Evolutionary conservation across 306 rosid genomes (phyloP), one percentile per base, ranked within the genome.

Genomic region (Oxytropis ochrocephala): DNA sequence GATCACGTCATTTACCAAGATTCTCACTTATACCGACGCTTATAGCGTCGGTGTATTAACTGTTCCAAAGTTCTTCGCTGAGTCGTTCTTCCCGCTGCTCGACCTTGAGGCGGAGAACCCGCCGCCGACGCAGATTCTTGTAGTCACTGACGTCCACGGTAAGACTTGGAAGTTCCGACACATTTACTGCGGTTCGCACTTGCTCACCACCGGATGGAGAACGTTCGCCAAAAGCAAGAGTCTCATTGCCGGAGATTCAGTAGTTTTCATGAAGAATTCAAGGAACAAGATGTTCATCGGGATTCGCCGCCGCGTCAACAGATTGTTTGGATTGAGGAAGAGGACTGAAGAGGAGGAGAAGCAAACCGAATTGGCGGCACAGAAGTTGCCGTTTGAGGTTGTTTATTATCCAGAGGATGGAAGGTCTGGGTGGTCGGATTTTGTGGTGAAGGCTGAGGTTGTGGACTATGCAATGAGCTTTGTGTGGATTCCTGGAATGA

Each of bases 161-260:
- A 29, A 1, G 21, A 65, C 10, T 9, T 91, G 92, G 95, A 79
- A 56, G 5, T 88, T 86, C 52, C 81, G 89, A 0, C 92, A 91
- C n/a, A n/a, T n/a, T n/a, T n/a, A n/a, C n/a, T n/a, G n/a, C n/a
- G n/a, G n/a, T n/a, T n/a, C n/a, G n/a, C 95, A 91, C 81, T 18
- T 88, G 83, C 85, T 91, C 0, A 91, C 97, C 9, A 83, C 92
- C 6, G 97, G 97, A 0, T 91, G 97, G 97, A 86, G 85, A 56
- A 83, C 70, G 78, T 91, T 85, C 60, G 96, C 86, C 43, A 83
- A 85, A 63, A 9, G 36, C 35, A 91, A 91, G 88, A 88, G 76
- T 74, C 78, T 91, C 33, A 73, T 88, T 10, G 87, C 97, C 0
- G 89, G 88, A 0, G 97, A 91, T 64, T 75, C 92, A 0, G 89